Conservation (phyloP, 805 yeast genomes). For the Metschnikowia drakensbergensis region DNA sequence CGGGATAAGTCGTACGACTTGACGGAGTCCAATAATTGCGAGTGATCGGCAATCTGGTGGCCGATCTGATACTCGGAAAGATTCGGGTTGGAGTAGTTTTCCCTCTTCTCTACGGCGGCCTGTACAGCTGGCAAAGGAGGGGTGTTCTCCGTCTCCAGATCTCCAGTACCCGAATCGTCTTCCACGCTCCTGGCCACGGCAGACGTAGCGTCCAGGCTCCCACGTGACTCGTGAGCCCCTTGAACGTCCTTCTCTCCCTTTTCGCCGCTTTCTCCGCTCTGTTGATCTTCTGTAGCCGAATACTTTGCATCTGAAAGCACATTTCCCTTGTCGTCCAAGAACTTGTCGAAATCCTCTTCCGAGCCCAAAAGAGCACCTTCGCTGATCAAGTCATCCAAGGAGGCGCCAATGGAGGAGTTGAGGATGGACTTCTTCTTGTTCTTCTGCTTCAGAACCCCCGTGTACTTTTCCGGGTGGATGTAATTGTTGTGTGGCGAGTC, state of each 20-base stretch:
- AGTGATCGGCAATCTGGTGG: slow-evolving; percentile 35
- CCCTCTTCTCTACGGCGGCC: neutral
- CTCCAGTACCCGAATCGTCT: neutral
- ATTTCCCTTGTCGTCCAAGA: slow-evolving; percentile 52
- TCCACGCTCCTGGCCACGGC: too few relatives aligned
- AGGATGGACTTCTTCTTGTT: slow-evolving; percentile 16
- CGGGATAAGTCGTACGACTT: slow-evolving; percentile 33
- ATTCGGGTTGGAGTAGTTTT: slow-evolving; percentile 40
- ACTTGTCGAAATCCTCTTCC: slow-evolving; percentile 50
- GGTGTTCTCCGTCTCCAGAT: neutral
- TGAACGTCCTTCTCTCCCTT: too few relatives aligned
- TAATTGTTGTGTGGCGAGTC: slow-evolving; percentile 43
- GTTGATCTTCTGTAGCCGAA: neutral
- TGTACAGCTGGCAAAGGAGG: slow-evolving; percentile 5
- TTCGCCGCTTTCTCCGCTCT: neutral
- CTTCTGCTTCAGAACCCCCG: slow-evolving; percentile 21
- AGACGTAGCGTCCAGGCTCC: too few relatives aligned
- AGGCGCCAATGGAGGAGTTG: slow-evolving; percentile 44
- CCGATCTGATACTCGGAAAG: slow-evolving; percentile 43
- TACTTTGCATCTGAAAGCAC: slow-evolving; percentile 46
- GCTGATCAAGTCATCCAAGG: slow-evolving; percentile 48
- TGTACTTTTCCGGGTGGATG: slow-evolving; percentile 43
- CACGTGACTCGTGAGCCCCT: too few relatives aligned
- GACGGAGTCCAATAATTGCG: slow-evolving; percentile 33
- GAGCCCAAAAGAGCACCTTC: slow-evolving; percentile 46